Evolutionary conservation across 768 basidiomycete genomes (phyloP), one percentile per base, ranked within the genome.

Genomic region (Tricholomella constricta): DNA sequence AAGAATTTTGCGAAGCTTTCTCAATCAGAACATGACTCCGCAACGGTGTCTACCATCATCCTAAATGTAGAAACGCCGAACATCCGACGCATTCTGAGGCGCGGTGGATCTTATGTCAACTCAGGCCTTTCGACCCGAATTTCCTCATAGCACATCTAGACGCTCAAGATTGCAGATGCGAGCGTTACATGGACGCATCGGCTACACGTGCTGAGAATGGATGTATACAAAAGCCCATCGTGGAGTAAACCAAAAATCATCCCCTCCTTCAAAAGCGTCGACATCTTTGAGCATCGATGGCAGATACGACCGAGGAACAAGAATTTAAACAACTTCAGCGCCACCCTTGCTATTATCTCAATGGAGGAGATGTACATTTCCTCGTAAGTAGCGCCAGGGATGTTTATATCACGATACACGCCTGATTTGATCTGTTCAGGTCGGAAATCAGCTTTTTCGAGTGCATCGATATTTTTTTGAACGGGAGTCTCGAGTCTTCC

Each of bases 381-480:
- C 47, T 82, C 23, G 85, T 86, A 56, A 48, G 79, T 62, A 23
- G 10, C 31, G 31, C 1, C 6, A n/a, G 34, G 52, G 3, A 35
- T 44, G 17, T 3, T 20, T 52, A 12, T 10, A 32, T 31, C 23
- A 34, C 8, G 5, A 36, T 22, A 2, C 4, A 19, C 12, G 19
- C 15, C 41, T 43, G 29, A 19, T 38, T 29, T 36, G 11, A 25
- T 26, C 40, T 31, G 22, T 36, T 19, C 47, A 88, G 86, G 81
- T 82, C 14, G 82, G 84, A 43, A 76, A 83, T 49, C 65, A 72
- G 4, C 68, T 80, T 0, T 88, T 84, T 55, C 70, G 78, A 0
- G 74, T 89, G 0, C 85, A 87, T 52, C 73, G 79, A 1, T 82
- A 79, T 38, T 86, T 87, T 44, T 85, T 89, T 34, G 73, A 75